Percentiles rank a stretch among this genome's conserved stretches.
phyloP scores from a whole-genome alignment of 495 filamentous ascomycete species.

The Aspergillus heteromorphus region DNA sequence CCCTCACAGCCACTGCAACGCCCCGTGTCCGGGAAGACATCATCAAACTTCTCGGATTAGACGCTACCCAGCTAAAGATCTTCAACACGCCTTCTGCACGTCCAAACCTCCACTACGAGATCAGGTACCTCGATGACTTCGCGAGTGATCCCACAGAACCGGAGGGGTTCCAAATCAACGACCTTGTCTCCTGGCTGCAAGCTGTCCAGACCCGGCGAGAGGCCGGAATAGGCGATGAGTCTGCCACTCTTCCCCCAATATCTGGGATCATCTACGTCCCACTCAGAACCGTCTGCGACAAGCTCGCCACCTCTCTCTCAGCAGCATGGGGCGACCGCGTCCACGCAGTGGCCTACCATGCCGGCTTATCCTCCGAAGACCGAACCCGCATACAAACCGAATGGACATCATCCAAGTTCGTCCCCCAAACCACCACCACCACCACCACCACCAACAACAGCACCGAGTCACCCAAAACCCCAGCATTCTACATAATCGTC shows the following conservation, averaged over 20 bases:
- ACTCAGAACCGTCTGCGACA: conserved; percentile 69
- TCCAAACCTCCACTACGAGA: conserved; percentile 86
- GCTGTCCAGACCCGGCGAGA: conserved; percentile 60
- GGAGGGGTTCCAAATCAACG: conserved; percentile 50
- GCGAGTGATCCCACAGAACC: conserved; percentile 22
- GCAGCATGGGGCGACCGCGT: conserved; percentile 25
- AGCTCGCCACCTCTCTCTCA: conserved; percentile 50
- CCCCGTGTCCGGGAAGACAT: conserved; percentile 73
- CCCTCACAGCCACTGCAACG: conserved; percentile 87
- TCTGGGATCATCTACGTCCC: conserved; percentile 89
- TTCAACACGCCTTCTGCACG: conserved; percentile 78
- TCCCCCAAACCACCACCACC: background rate
- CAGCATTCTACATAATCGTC: conserved; percentile 81
- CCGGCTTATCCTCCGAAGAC: conserved; percentile 39
- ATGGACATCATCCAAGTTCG: conserved; percentile 64
- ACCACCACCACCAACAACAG: background rate
- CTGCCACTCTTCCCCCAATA: conserved; percentile 55
- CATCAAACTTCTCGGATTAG: conserved; percentile 64
- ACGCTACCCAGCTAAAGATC: conserved; percentile 53
- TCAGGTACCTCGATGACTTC: conserved; percentile 70
- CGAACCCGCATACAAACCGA: conserved; percentile 46
- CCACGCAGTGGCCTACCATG: conserved; percentile 47
- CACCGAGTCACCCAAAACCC: conserved; percentile 7
- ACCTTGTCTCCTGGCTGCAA: conserved; percentile 68
- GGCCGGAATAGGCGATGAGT: conserved; percentile 29